A percentile compares a stretch with the other conserved stretches of the same genome.
phyloP scores from a whole-genome alignment of 768 basidiomycete genomes.

The Boletus coccyginus region DNA sequence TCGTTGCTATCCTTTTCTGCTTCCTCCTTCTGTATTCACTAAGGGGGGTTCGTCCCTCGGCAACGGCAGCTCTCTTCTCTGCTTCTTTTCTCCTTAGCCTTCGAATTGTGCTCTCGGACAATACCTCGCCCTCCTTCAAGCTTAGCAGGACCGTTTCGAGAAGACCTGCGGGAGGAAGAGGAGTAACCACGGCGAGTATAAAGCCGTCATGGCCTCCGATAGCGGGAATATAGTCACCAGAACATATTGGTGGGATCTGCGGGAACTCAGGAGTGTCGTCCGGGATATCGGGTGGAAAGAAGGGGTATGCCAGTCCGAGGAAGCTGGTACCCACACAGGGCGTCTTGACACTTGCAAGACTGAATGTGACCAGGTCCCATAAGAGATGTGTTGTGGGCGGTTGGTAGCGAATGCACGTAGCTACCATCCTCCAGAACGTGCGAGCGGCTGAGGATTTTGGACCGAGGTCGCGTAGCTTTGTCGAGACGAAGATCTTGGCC shows the following conservation, averaged over 20 bases:
- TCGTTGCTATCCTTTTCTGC: conserved; percentile 12
- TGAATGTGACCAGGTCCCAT: conserved; percentile 20
- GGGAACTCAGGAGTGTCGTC: conserved; percentile 24
- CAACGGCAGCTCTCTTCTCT: conserved; percentile 18
- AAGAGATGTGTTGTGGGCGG: conserved; percentile 20
- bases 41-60: conserved; percentile 22
- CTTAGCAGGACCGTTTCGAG: conserved; percentile 21
- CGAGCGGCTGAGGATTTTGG: conserved; percentile 22
- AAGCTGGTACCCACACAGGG: conserved; percentile 22
- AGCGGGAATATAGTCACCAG: not conserved
- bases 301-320: conserved; percentile 17
- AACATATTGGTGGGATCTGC: conserved; percentile 16
- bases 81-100: conserved; percentile 24
- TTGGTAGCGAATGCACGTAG: conserved; percentile 23
- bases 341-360: conserved; percentile 23
- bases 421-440: conserved; percentile 26
- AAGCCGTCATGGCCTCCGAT: conserved; percentile 7
- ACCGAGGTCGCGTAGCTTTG: conserved; percentile 24
- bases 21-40: conserved; percentile 24
- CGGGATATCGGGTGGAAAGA: not conserved
- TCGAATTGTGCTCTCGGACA: conserved; percentile 27
- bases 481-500: conserved; percentile 25
- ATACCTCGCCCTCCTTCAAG: conserved; percentile 21
- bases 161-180: conserved; percentile 19
- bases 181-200: conserved; percentile 15